Evolutionary conservation across 257 asterid genomes (phyloP).

Genomic region (Scutellaria baicalensis): DNA sequence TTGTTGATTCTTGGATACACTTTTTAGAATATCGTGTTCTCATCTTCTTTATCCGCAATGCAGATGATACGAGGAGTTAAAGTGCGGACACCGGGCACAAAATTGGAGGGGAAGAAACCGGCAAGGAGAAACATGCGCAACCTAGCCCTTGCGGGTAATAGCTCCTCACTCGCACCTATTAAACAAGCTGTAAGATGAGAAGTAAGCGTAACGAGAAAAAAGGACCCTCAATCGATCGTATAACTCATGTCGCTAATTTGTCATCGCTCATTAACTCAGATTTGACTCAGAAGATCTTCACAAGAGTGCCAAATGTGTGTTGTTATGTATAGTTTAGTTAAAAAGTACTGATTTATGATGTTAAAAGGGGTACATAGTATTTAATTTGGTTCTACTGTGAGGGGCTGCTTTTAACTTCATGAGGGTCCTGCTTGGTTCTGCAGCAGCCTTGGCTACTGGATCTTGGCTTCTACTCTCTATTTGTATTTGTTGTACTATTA

Average conservation of each 20-base stretch:
- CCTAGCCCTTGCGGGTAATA: slow-evolving; percentile 26
- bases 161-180: slow-evolving; percentile 35
- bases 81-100: slow-evolving; percentile 57
- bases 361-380: slow-evolving; percentile 18
- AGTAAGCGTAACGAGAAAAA: background rate
- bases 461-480: background rate
- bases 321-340: slow-evolving; percentile 4
- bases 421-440: background rate
- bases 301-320: background rate
- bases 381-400: slow-evolving; percentile 2
- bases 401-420: background rate
- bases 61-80: slow-evolving; percentile 91
- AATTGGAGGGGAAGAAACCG: slow-evolving; percentile 64
- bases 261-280: background rate
- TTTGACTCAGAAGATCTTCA: background rate
- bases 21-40: background rate
- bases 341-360: background rate
- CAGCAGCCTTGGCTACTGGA: background rate
- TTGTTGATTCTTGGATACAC: too few species aligned
- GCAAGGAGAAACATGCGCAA: slow-evolving; percentile 48
- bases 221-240: background rate
- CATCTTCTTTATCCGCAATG: background rate
- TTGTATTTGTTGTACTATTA: slow-evolving; percentile 4
- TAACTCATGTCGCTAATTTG: background rate
- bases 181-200: slow-evolving; percentile 36